These are phyloP conservation scores for Sporisorium exsertum DNA, from an alignment of 1,284 basidiomycete species.

Conservation along the genomic window DNA sequence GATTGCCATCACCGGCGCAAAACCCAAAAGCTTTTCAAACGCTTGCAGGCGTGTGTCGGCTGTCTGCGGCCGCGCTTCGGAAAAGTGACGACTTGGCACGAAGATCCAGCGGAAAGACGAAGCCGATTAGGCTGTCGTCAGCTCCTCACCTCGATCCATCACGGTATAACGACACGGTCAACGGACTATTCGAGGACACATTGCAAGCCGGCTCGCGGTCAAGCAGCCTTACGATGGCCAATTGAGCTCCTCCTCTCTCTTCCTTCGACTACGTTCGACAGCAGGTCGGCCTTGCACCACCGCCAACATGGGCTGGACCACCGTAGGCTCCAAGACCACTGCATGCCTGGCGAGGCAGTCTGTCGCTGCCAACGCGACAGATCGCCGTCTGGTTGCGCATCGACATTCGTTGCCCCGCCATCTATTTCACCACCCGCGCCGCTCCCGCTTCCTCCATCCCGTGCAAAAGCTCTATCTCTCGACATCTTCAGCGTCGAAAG, in stretches of 20 bases:
- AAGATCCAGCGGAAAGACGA: background rate
- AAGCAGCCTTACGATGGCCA: background rate
- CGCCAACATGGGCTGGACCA: conserved; percentile 25
- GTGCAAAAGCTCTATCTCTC: conserved; percentile 19
- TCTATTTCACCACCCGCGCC: conserved; percentile 31
- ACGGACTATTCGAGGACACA: background rate
- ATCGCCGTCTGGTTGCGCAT: conserved; percentile 2
- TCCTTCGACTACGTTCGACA: background rate
- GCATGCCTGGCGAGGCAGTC: conserved; percentile 16
- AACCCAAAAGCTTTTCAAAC: too few species aligned
- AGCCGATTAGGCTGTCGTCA: background rate
- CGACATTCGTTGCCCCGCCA: conserved; percentile 32
- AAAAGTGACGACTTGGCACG: conserved; percentile 10
- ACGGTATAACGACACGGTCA: background rate
- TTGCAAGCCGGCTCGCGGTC: background rate
- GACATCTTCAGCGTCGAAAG: conserved; percentile 12
- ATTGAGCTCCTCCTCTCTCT: background rate
- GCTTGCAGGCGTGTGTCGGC: conserved; percentile 1
- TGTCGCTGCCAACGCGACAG: conserved; percentile 5
- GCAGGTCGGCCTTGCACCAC: background rate
- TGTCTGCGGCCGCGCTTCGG: conserved; percentile 19
- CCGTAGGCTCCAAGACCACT: conserved; percentile 13
- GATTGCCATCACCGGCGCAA: too few species aligned
- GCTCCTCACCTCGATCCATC: background rate
- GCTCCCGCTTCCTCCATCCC: conserved; percentile 12